phyloP scores from a whole-genome alignment of 2,329 filamentous ascomycete genomes.

The Trichophyton benhamiae region DNA sequence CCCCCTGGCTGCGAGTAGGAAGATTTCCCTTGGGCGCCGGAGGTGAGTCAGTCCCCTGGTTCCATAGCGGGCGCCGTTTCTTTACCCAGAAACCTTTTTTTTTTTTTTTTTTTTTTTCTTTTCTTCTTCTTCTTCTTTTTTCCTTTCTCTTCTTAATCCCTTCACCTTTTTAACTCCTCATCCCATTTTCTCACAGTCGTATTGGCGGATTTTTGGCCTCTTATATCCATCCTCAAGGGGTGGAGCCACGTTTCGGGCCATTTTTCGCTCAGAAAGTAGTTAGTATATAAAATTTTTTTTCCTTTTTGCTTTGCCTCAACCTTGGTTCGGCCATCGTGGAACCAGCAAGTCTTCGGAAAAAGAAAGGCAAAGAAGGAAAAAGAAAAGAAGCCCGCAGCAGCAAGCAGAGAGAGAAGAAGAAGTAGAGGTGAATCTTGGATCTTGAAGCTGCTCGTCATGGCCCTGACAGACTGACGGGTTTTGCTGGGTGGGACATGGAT shows the following conservation, averaged over 20 bases:
- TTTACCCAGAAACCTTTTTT: background rate
- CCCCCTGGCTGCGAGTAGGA: background rate
- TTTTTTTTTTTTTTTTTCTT: too few relatives aligned
- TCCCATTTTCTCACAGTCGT: background rate
- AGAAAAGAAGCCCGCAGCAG: background rate
- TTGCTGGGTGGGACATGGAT: background rate
- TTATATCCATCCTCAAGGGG: slow-evolving; percentile 13
- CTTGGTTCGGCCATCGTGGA: slow-evolving; percentile 5
- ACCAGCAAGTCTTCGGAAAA: background rate
- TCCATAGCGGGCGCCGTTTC: slow-evolving; percentile 2
- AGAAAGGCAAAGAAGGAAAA: background rate
- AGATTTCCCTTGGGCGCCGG: background rate
- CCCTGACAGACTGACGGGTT: slow-evolving; percentile 3
- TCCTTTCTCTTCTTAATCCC: background rate
- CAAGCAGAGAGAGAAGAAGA: background rate
- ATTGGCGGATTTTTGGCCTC: background rate
- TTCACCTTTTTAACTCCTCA: too few relatives aligned
- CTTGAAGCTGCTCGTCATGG: background rate
- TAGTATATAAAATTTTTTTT: background rate
- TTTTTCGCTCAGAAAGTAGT: background rate
- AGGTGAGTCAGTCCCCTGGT: background rate
- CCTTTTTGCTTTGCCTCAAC: background rate
- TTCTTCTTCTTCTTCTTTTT: background rate
- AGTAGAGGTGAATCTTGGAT: background rate
- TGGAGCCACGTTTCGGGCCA: slow-evolving; percentile 5